These are phyloP conservation scores for Gossypium trilobum DNA, from an alignment of 441 rosid genomes.

Conservation along the genomic window DNA sequence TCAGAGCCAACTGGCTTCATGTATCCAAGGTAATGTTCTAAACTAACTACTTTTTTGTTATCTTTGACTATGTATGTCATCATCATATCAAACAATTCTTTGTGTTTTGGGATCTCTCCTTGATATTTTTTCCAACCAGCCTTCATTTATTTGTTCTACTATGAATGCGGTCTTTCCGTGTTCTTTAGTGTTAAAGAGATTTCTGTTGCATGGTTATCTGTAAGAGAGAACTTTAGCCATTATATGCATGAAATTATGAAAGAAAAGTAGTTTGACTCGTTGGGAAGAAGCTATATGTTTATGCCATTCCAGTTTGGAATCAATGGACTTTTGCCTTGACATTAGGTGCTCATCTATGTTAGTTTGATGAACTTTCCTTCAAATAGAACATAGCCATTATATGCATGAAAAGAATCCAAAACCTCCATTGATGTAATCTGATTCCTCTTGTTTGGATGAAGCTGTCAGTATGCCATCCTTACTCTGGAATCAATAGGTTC, in stretches of 20 bases:
- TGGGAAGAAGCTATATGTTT: neutral
- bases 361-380: neutral
- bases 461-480: neutral
- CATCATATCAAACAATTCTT: neutral
- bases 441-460: neutral
- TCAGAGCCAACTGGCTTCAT: conserved; percentile 85
- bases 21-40: conserved; percentile 68
- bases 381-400: neutral
- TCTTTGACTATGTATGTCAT: neutral
- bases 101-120: neutral
- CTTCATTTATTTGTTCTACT: neutral
- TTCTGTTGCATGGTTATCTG: neutral
- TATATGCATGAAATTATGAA: neutral
- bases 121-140: neutral
- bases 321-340: neutral
- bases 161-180: neutral
- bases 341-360: neutral
- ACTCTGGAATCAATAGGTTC: neutral
- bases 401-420: neutral
- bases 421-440: neutral
- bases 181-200: neutral
- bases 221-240: neutral
- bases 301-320: neutral
- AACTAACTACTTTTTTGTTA: neutral
- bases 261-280: neutral